A percentile compares a stretch with the other conserved stretches of the same genome.
These are phyloP conservation scores for Goffeauzyma gilvescens DNA, from an alignment of 768 basidiomycete genomes.

Conservation along the genomic window DNA sequence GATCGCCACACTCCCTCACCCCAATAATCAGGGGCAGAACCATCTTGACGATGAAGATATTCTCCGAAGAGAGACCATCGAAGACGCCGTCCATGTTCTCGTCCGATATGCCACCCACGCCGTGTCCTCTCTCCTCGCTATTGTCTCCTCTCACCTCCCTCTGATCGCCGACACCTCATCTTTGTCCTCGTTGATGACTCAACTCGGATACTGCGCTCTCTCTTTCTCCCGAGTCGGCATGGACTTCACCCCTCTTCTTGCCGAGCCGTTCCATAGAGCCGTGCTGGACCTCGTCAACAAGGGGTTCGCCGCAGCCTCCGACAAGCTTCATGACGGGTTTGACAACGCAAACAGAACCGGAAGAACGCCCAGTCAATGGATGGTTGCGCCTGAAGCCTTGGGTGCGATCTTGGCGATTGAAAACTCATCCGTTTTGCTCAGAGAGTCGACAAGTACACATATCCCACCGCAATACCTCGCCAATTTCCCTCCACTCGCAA, in stretches of 20 bases:
- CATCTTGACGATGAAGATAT: not conserved
- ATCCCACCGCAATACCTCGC: slow-evolving; percentile 48
- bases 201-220: slow-evolving; percentile 78
- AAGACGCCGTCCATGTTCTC: slow-evolving; percentile 25
- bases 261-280: slow-evolving; percentile 47
- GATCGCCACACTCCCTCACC: not conserved
- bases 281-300: slow-evolving; percentile 42
- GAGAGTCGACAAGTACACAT: slow-evolving; percentile 31
- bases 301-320: slow-evolving; percentile 38
- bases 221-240: slow-evolving; percentile 83
- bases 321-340: slow-evolving; percentile 16
- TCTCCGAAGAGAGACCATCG: too few relatives aligned
- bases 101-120: slow-evolving; percentile 43
- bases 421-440: too few relatives aligned
- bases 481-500: slow-evolving; percentile 56
- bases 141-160: slow-evolving; percentile 46
- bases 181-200: slow-evolving; percentile 68
- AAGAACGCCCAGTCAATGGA: slow-evolving; percentile 15
- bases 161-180: slow-evolving; percentile 38
- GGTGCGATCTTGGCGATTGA: slow-evolving; percentile 4
- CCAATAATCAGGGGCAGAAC: too few relatives aligned
- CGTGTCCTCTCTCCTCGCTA: slow-evolving; percentile 18
- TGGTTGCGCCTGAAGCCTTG: slow-evolving; percentile 16
- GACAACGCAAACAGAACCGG: slow-evolving; percentile 17
- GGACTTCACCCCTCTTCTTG: slow-evolving; percentile 59